These are phyloP conservation scores for Gastrodia elata DNA, from an alignment of 106 monocot genomes.

Conservation along the genomic window DNA sequence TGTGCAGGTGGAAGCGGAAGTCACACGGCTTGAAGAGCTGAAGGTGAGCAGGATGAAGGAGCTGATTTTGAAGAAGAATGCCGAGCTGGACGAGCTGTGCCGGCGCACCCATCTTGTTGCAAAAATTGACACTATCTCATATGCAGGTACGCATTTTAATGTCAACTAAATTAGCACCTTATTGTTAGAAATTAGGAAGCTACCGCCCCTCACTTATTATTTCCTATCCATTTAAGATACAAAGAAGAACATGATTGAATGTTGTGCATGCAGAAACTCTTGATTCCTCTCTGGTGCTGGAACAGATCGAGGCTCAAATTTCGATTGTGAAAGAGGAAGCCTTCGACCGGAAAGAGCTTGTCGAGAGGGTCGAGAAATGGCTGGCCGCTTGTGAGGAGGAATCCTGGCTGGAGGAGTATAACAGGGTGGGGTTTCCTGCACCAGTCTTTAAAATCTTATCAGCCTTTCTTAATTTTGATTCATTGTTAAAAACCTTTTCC, in stretches of 20 bases:
- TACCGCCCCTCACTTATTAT: too few relatives aligned
- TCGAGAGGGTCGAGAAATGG: constrained; percentile 77
- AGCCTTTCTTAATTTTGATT: background rate
- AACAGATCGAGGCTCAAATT: constrained; percentile 54
- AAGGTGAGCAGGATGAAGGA: constrained; percentile 71
- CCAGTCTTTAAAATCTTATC: background rate
- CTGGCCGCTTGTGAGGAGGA: constrained; percentile 63
- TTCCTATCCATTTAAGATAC: too few relatives aligned
- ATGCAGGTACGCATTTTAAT: constrained; percentile 20
- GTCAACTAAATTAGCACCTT: constrained; percentile 2
- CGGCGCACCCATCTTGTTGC: constrained; percentile 36
- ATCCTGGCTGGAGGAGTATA: constrained; percentile 79
- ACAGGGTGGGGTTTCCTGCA: constrained; percentile 40
- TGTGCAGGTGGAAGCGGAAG: constrained; percentile 59
- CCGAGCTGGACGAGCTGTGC: constrained; percentile 50
- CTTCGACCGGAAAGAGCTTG: constrained; percentile 72
- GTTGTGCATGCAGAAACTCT: constrained; percentile 29
- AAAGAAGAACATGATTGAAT: too few relatives aligned
- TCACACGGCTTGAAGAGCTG: constrained; percentile 48
- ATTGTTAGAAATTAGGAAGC: too few relatives aligned
- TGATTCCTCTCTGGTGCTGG: constrained; percentile 44
- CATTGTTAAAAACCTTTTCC: background rate
- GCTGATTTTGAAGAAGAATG: constrained; percentile 54
- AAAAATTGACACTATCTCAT: constrained; percentile 17
- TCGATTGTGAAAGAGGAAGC: constrained; percentile 53